Conservation (phyloP, 2,329 filamentous ascomycete genomes). For the Aspergillus niger region DNA sequence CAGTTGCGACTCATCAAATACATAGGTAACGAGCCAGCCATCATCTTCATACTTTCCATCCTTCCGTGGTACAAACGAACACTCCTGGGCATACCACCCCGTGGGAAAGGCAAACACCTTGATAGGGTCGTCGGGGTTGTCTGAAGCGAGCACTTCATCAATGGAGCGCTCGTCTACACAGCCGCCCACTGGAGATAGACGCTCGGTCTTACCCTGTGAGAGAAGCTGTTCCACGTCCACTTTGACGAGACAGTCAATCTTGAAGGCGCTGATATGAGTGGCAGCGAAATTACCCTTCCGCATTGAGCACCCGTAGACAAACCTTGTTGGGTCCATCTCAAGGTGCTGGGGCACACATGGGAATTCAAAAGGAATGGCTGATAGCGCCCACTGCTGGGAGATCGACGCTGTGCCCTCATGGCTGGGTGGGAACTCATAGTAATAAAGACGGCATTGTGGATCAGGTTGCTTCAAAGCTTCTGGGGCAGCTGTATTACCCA, state of each 20-base stretch:
- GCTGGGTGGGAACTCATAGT: conserved; percentile 58
- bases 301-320: conserved; percentile 69
- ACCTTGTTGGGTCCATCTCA: conserved; percentile 61
- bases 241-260: conserved; percentile 17
- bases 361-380: conserved; percentile 68
- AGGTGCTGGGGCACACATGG: conserved; percentile 58
- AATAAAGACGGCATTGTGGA: conserved; percentile 63
- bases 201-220: conserved; percentile 49
- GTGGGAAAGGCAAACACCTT: conserved; percentile 62
- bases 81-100: conserved; percentile 67
- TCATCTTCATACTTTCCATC: conserved; percentile 58
- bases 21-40: conserved; percentile 68
- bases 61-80: conserved; percentile 61
- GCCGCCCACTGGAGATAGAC: conserved; percentile 56
- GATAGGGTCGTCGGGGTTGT: conserved; percentile 57
- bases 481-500: conserved; percentile 63
- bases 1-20: conserved; percentile 69
- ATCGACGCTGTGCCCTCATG: conserved; percentile 42
- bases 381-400: conserved; percentile 64
- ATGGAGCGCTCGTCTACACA: conserved; percentile 63
- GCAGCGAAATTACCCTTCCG: conserved; percentile 14
- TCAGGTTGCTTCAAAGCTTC: conserved; percentile 56
- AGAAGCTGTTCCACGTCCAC: conserved; percentile 33
- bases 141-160: conserved; percentile 52
- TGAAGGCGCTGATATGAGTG: not conserved